Percentiles rank a stretch among this genome's conserved stretches.
These are phyloP conservation scores for Monosporascus sp. DNA, from an alignment of 2,329 filamentous ascomycete species.

Conservation along the genomic window DNA sequence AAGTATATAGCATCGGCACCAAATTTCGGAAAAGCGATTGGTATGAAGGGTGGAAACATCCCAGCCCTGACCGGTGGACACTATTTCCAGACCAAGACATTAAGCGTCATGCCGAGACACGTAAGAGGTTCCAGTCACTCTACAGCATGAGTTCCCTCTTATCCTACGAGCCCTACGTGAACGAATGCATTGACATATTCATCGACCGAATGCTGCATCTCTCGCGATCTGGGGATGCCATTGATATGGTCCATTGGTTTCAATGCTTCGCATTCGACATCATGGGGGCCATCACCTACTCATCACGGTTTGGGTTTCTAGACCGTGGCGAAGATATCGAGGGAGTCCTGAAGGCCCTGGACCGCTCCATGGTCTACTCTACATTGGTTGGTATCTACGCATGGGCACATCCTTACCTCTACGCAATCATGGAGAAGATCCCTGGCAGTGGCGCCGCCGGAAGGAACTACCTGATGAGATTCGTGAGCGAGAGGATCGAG, in stretches of 20 bases:
- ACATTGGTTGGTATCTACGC: conserved; percentile 20
- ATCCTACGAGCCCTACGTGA: conserved; percentile 29
- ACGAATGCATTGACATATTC: conserved; percentile 26
- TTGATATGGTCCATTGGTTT: conserved; percentile 29
- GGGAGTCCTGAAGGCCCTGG: conserved; percentile 20
- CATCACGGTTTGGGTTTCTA: conserved; percentile 30
- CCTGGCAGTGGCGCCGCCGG: conserved; percentile 18
- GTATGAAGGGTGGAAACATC: too few relatives aligned
- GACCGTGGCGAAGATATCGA: conserved; percentile 29
- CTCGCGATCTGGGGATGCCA: conserved; percentile 5
- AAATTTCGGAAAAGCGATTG: too few relatives aligned
- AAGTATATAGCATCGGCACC: too few relatives aligned
- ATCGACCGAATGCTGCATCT: conserved; percentile 23
- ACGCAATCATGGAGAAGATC: conserved; percentile 1
- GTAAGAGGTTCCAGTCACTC: conserved; percentile 22
- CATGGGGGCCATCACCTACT: conserved; percentile 31
- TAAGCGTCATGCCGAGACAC: too few relatives aligned
- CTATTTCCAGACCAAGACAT: too few relatives aligned
- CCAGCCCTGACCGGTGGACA: too few relatives aligned
- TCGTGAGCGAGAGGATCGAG: conserved; percentile 13
- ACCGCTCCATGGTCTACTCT: conserved; percentile 18
- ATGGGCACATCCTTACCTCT: conserved; percentile 9
- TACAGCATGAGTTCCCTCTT: conserved; percentile 30
- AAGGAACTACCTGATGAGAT: conserved; percentile 20
- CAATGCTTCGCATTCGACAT: conserved; percentile 38